Percentiles rank a stretch among this genome's conserved stretches.
Conservation (phyloP, 768 basidiomycete genomes). For the Trametes sanguinea region DNA sequence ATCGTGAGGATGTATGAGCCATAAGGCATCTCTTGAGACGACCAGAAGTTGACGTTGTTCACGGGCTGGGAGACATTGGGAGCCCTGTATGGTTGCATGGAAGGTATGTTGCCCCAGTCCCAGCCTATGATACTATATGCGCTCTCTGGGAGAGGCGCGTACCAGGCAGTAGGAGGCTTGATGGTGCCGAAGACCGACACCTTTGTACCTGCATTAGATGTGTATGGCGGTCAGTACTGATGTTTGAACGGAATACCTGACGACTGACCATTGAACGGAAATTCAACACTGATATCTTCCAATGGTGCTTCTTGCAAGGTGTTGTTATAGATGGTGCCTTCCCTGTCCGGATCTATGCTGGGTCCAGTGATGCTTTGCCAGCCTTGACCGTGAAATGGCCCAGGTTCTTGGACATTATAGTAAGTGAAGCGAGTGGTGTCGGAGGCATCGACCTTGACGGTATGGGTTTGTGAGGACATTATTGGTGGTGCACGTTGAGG, state of each 20-base stretch:
- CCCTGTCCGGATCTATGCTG: neutral
- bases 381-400: neutral
- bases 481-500: too few relatives aligned
- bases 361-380: neutral
- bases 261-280: neutral
- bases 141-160: neutral
- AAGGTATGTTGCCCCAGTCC: neutral
- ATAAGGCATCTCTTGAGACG: neutral
- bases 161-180: neutral
- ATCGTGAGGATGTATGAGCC: constrained; percentile 1
- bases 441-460: neutral
- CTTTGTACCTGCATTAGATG: neutral
- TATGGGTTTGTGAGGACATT: neutral
- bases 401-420: too few relatives aligned
- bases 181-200: constrained; percentile 4
- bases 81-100: neutral
- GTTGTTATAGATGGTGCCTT: neutral
- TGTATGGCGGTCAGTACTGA: neutral
- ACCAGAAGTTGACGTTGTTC: constrained; percentile 8
- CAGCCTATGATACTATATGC: neutral
- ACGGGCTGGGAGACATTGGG: neutral
- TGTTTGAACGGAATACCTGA: neutral
- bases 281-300: neutral
- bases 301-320: neutral
- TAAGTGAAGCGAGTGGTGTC: neutral